A percentile compares a stretch with the other conserved stretches of the same genome.
Conservation (phyloP, 2,329 filamentous ascomycete genomes). For the Colletotrichum camelliae region DNA sequence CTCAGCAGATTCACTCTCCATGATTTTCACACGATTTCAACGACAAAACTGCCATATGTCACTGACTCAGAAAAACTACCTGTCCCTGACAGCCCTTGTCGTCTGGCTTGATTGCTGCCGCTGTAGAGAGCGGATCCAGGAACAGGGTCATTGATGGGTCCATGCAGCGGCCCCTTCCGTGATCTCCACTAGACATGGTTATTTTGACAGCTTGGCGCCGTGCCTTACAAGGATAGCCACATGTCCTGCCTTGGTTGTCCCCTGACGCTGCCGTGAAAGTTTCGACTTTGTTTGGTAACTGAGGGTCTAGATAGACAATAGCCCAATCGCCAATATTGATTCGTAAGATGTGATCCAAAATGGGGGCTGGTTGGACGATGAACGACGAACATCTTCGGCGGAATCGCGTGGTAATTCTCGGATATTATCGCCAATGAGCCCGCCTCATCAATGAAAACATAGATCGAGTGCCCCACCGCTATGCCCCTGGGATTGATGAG, state of each 20-base stretch:
- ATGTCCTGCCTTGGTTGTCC: not conserved
- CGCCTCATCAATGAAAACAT: not conserved
- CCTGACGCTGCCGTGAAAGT: not conserved
- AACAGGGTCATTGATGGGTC: not conserved
- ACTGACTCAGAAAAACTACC: not conserved
- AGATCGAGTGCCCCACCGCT: not conserved
- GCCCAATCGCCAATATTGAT: not conserved
- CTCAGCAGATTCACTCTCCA: not conserved
- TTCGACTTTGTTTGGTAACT: not conserved
- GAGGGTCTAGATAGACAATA: not conserved
- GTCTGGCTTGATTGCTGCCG: not conserved
- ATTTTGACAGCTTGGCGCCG: not conserved
- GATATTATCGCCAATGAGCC: not conserved
- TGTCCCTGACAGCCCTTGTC: not conserved
- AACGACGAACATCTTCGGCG: not conserved
- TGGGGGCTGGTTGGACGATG: not conserved
- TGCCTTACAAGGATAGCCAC: not conserved
- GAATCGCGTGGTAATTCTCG: not conserved
- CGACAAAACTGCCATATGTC: not conserved
- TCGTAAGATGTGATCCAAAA: not conserved
- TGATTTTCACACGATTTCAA: not conserved
- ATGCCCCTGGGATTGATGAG: not conserved
- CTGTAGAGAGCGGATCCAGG: not conserved
- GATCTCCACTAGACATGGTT: not conserved
- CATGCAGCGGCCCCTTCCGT: not conserved